A percentile compares a stretch with the other conserved stretches of the same genome.
Evolutionary conservation across 1,139 yeast species (phyloP).

Genomic region (Arxiozyma heterogenica): DNA sequence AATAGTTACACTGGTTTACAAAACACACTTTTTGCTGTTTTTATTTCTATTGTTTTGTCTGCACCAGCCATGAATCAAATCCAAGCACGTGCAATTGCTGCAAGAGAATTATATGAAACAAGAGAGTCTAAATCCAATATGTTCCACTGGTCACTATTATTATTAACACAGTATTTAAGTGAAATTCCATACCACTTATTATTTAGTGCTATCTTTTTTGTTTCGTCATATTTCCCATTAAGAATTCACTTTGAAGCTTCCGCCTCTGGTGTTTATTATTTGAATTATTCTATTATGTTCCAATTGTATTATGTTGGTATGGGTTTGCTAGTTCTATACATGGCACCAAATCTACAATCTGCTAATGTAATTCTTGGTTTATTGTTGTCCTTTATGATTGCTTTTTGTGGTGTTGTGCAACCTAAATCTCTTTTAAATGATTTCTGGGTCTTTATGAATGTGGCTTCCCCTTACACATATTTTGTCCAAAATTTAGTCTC

Average conservation of each 20-base stretch:
- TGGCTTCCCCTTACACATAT: conserved; percentile 62
- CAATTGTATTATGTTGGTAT: conserved; percentile 49
- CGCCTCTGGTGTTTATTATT: conserved; percentile 47
- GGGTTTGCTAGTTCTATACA: conserved; percentile 45
- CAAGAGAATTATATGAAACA: conserved; percentile 51
- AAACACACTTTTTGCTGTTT: conserved; percentile 42
- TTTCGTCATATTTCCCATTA: conserved; percentile 51
- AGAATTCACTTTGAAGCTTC: conserved; percentile 39
- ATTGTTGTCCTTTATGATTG: conserved; percentile 44
- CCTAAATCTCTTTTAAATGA: conserved; percentile 52
- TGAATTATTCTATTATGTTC: conserved; percentile 46
- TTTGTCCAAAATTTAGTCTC: conserved; percentile 51
- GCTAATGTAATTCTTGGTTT: conserved; percentile 50
- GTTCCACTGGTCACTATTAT: conserved; percentile 53
- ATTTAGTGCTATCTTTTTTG: conserved; percentile 44
- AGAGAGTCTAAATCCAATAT: conserved; percentile 59
- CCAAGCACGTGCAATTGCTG: conserved; percentile 41
- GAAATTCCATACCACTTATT: conserved; percentile 51
- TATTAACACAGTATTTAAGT: conserved; percentile 42
- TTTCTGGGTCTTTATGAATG: conserved; percentile 69
- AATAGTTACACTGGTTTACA: conserved; percentile 35
- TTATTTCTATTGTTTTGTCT: conserved; percentile 37
- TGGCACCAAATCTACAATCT: conserved; percentile 55
- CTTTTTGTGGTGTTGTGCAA: conserved; percentile 59
- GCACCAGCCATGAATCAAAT: conserved; percentile 39